phyloP scores from a whole-genome alignment of 2,329 filamentous ascomycete species.

The Sphaerostilbella broomeana region DNA sequence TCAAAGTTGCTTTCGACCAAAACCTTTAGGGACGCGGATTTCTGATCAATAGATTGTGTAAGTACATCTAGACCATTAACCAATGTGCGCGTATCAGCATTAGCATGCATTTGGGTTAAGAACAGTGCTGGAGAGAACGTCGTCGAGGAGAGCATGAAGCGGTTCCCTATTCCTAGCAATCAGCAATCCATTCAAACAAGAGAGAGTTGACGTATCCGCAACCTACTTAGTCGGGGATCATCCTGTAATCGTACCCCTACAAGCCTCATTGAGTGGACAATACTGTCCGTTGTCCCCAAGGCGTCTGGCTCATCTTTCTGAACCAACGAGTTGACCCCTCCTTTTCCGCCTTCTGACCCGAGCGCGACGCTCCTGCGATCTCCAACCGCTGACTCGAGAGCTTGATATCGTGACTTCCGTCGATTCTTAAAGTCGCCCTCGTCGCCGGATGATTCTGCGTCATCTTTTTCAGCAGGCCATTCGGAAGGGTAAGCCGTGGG shows the following conservation, averaged over 20 bases:
- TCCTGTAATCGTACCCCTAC: slow-evolving; percentile 78
- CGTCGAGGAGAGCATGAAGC: slow-evolving; percentile 91
- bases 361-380: slow-evolving; percentile 59
- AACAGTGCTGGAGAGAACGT: slow-evolving; percentile 91
- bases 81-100: slow-evolving; percentile 74
- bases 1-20: slow-evolving; percentile 98
- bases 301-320: slow-evolving; percentile 92
- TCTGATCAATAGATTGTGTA: slow-evolving; percentile 90
- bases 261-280: slow-evolving; percentile 71
- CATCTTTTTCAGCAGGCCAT: slow-evolving; percentile 79
- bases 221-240: slow-evolving; percentile 67
- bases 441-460: slow-evolving; percentile 57
- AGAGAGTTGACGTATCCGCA: not conserved
- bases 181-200: slow-evolving; percentile 11
- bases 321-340: slow-evolving; percentile 68
- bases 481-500: slow-evolving; percentile 68
- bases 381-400: slow-evolving; percentile 69
- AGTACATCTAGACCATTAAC: slow-evolving; percentile 78
- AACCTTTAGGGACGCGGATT: slow-evolving; percentile 92
- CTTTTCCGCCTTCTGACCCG: slow-evolving; percentile 58
- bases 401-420: slow-evolving; percentile 75
- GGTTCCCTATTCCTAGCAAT: slow-evolving; percentile 55
- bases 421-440: slow-evolving; percentile 46
- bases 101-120: slow-evolving; percentile 83
- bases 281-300: slow-evolving; percentile 79